Percentiles rank a stretch among this genome's conserved stretches.
Conservation (phyloP, 495 filamentous ascomycete species). For the Penicillium psychrofluorescens region DNA sequence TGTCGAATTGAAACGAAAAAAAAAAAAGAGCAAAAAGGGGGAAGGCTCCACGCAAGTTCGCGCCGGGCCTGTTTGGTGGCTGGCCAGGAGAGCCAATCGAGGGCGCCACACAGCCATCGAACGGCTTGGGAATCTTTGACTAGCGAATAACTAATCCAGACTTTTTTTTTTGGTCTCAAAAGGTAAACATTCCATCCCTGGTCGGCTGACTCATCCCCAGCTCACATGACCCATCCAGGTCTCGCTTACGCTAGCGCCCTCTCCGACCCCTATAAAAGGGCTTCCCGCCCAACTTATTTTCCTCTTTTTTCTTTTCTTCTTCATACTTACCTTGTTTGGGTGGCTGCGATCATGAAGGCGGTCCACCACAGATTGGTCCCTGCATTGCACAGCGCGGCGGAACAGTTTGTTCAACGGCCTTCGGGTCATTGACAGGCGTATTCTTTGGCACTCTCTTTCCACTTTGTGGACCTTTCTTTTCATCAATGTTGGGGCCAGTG, state of each 20-base stretch:
- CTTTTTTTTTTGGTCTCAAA: neutral
- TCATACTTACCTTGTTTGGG: slow-evolving; percentile 73
- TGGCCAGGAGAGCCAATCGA: neutral
- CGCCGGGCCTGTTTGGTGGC: slow-evolving; percentile 4
- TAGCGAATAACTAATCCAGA: too few relatives aligned
- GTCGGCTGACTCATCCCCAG: neutral
- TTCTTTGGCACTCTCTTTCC: slow-evolving; percentile 55
- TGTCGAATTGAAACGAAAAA: neutral
- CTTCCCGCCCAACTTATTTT: slow-evolving; percentile 8
- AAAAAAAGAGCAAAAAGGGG: slow-evolving; percentile 5
- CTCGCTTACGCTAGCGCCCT: slow-evolving; percentile 29
- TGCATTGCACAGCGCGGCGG: slow-evolving; percentile 65
- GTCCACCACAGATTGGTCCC: slow-evolving; percentile 53
- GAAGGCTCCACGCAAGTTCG: slow-evolving; percentile 11
- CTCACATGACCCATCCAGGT: neutral
- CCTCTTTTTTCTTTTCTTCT: slow-evolving; percentile 42
- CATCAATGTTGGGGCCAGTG: slow-evolving; percentile 39
- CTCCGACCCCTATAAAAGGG: slow-evolving; percentile 19
- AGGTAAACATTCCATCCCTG: slow-evolving; percentile 1
- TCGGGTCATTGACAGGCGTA: slow-evolving; percentile 59
- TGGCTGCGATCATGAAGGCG: slow-evolving; percentile 55
- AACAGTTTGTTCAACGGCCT: slow-evolving; percentile 53
- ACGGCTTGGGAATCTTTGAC: too few relatives aligned
- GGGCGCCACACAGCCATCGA: too few relatives aligned
- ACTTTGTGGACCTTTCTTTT: slow-evolving; percentile 41